Evolutionary conservation across 1,284 basidiomycete species (phyloP), one percentile per base, ranked within the genome.

Genomic region (Tylopilus sp.): DNA sequence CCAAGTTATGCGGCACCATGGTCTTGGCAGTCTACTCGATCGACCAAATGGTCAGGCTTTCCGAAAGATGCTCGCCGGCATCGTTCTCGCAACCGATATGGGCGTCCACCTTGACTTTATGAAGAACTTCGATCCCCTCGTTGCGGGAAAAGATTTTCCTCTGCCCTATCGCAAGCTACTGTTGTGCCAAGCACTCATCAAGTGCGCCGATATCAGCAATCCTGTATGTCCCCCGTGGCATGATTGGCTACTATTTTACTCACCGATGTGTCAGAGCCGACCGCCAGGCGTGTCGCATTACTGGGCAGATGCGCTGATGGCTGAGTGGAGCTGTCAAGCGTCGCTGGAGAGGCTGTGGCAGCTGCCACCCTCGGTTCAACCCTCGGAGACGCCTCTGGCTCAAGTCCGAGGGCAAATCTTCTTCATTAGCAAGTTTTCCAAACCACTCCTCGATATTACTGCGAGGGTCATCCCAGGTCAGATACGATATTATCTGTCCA

Each of bases 131-230:
- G 60, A 68, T 52, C 59, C 53, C 7, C 62, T 79, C 28, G 64
- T 80, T n/a, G 60, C 71, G 4, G 77, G 74, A 17, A 70, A 71
- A 20, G 64, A 69, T 11, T 67, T 65, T 11, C 66, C 75, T 30
- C 50, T 75, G 29, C 66, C 68, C 51, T 71, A 74, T 51, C 77
- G 83, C 52, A 79, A 87, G 54, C 73, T 89, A 21, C 70, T 94
- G 50, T 69, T 93, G n/a, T 93, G 89, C 63, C 91, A 96, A 61
- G 88, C 88, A 4, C 73, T 97, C 45, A 86, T 97, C 69, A 97
- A 97, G 70, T 95, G 93, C 63, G 92, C 92, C 11, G 94, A 97
- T 71, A 97, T 97, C 63, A 94, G 90, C 65, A 97, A 97, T 68
- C 93, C 94, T 11, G 91, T 95, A 67, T 57, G 88, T 78, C 41